Evolutionary conservation across 2,329 filamentous ascomycete genomes (phyloP).

Genomic region (Colletotrichum abscissum): DNA sequence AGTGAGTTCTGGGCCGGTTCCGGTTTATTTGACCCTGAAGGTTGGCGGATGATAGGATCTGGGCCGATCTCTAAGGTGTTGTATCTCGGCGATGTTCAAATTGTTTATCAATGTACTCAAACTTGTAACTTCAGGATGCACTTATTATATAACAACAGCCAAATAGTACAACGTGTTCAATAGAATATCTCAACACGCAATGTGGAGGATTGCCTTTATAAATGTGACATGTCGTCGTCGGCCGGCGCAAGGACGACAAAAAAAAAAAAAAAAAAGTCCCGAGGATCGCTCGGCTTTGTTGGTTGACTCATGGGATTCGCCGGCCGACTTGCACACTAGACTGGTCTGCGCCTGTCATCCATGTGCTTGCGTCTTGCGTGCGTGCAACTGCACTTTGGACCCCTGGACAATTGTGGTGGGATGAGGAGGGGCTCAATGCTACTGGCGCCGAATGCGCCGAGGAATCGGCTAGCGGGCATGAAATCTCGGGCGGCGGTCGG

Average conservation of each 20-base stretch:
- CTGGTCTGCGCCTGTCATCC: conserved; percentile 11
- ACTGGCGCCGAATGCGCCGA: conserved; percentile 24
- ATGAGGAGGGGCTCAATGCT: background rate
- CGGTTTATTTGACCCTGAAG: background rate
- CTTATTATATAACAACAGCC: background rate
- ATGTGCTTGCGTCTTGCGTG: conserved; percentile 2
- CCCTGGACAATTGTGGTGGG: background rate
- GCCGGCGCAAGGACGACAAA: background rate
- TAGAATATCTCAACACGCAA: background rate
- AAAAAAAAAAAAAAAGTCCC: background rate
- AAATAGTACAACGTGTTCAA: background rate
- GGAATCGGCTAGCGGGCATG: conserved; percentile 17
- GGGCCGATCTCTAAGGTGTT: background rate
- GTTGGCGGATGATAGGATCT: background rate
- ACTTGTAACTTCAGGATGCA: background rate
- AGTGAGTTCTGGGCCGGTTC: background rate
- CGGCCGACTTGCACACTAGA: background rate
- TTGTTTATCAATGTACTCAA: background rate
- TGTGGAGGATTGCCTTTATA: background rate
- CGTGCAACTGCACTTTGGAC: background rate
- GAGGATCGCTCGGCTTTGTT: conserved; percentile 9
- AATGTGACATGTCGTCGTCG: conserved; percentile 1
- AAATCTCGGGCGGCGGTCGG: conserved; percentile 24
- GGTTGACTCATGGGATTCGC: conserved; percentile 29
- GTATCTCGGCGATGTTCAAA: background rate